Conservation (phyloP, 192 early-diverging fungal genomes). For the Gamsiella multidivaricata region DNA sequence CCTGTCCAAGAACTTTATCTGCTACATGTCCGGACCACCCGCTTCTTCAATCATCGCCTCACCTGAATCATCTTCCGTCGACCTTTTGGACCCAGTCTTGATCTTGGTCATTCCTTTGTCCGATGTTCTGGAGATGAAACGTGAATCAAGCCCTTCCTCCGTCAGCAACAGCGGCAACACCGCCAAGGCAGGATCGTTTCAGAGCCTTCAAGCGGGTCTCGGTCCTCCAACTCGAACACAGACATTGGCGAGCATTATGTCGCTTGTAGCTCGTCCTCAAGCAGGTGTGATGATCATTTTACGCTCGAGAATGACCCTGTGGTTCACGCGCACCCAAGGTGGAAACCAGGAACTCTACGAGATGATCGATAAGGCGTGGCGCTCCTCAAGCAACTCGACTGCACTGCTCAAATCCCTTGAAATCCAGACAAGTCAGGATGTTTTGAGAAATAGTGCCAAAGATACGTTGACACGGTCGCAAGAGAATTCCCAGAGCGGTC, state of each 20-base stretch:
- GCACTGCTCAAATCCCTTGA: slow-evolving; percentile 27
- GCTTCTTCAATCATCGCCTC: background rate
- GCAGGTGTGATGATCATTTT: slow-evolving; percentile 9
- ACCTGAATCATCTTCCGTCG: background rate
- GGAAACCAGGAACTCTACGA: slow-evolving; percentile 36
- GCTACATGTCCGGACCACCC: slow-evolving; percentile 26
- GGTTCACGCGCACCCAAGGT: slow-evolving; percentile 20
- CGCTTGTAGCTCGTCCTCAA: slow-evolving; percentile 19
- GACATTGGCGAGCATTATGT: slow-evolving; percentile 32
- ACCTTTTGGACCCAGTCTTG: background rate
- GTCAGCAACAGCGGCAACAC: background rate
- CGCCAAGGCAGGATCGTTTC: background rate
- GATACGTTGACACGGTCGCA: background rate
- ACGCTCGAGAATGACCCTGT: slow-evolving; percentile 19
- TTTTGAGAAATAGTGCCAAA: background rate
- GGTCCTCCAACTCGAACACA: background rate
- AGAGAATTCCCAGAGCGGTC: slow-evolving; percentile 9
- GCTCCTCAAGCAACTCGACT: background rate
- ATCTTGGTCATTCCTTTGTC: slow-evolving; percentile 32
- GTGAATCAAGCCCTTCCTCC: slow-evolving; percentile 26
- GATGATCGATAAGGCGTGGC: slow-evolving; percentile 1
- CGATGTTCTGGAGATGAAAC: slow-evolving; percentile 38
- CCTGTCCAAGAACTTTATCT: slow-evolving; percentile 35
- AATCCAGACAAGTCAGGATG: slow-evolving; percentile 16
- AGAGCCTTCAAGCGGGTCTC: background rate